Evolutionary conservation across 352 stramenopile species (phyloP).

Genomic region (Peronospora belbahrii): DNA sequence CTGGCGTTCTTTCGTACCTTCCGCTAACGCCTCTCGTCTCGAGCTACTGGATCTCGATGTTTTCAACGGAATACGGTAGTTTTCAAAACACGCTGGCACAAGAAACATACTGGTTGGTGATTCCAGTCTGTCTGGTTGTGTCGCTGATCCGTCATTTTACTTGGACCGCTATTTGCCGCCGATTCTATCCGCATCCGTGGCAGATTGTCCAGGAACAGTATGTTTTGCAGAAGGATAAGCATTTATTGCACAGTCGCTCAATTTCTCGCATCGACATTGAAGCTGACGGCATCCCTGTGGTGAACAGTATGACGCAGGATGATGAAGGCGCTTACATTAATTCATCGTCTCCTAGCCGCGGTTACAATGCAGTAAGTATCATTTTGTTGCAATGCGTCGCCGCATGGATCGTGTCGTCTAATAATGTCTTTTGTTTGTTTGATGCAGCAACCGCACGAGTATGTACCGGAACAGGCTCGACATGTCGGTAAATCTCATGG

Average conservation of each 20-base stretch:
- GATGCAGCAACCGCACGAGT: slow-evolving; percentile 14
- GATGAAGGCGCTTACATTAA: slow-evolving; percentile 38
- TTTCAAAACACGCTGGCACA: slow-evolving; percentile 66
- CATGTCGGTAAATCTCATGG: slow-evolving; percentile 36
- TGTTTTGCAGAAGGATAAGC: slow-evolving; percentile 36
- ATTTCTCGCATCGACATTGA: slow-evolving; percentile 46
- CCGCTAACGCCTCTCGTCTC: slow-evolving; percentile 52
- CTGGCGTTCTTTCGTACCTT: slow-evolving; percentile 61
- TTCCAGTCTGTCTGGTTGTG: slow-evolving; percentile 47
- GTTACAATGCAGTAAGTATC: slow-evolving; percentile 23
- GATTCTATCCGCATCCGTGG: slow-evolving; percentile 68
- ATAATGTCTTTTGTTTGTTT: slow-evolving; percentile 2
- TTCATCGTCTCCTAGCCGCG: slow-evolving; percentile 24
- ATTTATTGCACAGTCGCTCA: slow-evolving; percentile 9
- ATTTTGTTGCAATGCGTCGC: background rate
- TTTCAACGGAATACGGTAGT: slow-evolving; percentile 58
- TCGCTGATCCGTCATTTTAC: slow-evolving; percentile 59
- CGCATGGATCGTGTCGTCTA: slow-evolving; percentile 7
- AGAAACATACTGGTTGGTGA: slow-evolving; percentile 64
- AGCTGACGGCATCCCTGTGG: slow-evolving; percentile 37
- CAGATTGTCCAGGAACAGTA: slow-evolving; percentile 80
- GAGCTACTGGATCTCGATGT: slow-evolving; percentile 57
- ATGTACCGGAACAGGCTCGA: slow-evolving; percentile 18
- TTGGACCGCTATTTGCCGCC: slow-evolving; percentile 63
- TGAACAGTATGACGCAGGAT: slow-evolving; percentile 31